Evolutionary conservation across 2,329 filamentous ascomycete genomes (phyloP), one percentile per base, ranked within the genome.

Genomic region (Magnaporthales sp.): DNA sequence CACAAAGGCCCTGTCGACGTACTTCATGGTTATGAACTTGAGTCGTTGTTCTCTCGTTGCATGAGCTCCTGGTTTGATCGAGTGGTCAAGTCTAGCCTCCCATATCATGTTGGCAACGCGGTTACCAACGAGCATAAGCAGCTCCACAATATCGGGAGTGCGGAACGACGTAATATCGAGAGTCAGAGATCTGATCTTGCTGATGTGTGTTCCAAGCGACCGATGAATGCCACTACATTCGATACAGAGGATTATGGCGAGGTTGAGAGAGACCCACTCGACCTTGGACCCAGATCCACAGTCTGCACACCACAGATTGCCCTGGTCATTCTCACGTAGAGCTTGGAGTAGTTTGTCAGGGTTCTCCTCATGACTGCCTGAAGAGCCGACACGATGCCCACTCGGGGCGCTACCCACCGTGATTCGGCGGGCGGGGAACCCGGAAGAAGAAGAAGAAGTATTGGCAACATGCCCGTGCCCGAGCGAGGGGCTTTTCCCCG

Each of bases 261-360:
- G 84, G 73, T 99, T 99, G 78, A 99, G 97, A 0, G 95, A 98
- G 30, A 98, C 95, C 95, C 95, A 99, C 77, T 99, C 95, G 26
- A 97, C 93, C 80, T 97, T 98, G 74, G 89, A 86, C 38, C 91
- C 90, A 8, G 93, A 96, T 11, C 92, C 91, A 74, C 95, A 99
- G 76, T 99, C 95, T 19, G 95, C 95, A 75, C 95, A 99, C 85
- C 90, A 91, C 71, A 87, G 90, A 77, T 99, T 99, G 56, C 92
- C 93, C 73, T 96, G 91, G 74, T 99, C 95, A 64, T 90, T 91
- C 67, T 96, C 91, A 64, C 94, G 90, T 58, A 99, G 86, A 74
- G 90, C 88, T 75, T 96, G 92, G 5, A 99, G 84, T 9, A 99
- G 82, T 75, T 90, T 93, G 68, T 94, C 91, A 0, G 93, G 91